A percentile compares a stretch with the other conserved stretches of the same genome.
phyloP scores from a whole-genome alignment of 345 rosid genomes.

The Mangifera indica region DNA sequence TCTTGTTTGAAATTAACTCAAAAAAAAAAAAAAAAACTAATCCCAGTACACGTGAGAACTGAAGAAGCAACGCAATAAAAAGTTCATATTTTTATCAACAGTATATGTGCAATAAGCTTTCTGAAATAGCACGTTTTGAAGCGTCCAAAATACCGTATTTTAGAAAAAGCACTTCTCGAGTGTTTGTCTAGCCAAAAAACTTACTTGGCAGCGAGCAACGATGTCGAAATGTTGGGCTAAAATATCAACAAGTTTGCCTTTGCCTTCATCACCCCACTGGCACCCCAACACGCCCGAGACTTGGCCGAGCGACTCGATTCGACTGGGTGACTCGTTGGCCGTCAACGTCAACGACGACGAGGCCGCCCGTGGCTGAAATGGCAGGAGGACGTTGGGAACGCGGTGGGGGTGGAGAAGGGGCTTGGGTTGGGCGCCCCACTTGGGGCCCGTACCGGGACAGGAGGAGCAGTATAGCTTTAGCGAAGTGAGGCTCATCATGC shows the following conservation, averaged over 20 bases:
- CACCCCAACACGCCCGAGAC: slow-evolving; percentile 87
- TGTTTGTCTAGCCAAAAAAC: no score
- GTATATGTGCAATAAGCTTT: neutral
- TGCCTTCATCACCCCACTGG: slow-evolving; percentile 99
- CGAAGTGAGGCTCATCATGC: slow-evolving; percentile 37
- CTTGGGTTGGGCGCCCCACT: slow-evolving; percentile 18
- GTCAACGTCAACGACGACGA: slow-evolving; percentile 52
- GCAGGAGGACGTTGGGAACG: slow-evolving; percentile 35
- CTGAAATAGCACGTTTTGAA: neutral
- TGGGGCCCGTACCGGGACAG: slow-evolving; percentile 19
- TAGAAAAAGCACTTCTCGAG: no score
- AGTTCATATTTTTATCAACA: no score
- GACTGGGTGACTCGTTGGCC: slow-evolving; percentile 33
- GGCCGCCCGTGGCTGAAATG: slow-evolving; percentile 35
- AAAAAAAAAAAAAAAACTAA: no score
- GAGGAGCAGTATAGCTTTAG: slow-evolving; percentile 33
- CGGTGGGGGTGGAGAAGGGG: slow-evolving; percentile 8
- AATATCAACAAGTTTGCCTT: slow-evolving; percentile 96
- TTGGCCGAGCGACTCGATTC: slow-evolving; percentile 75
- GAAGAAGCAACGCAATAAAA: neutral
- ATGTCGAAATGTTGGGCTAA: slow-evolving; percentile 83
- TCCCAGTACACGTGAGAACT: neutral
- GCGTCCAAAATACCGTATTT: no score
- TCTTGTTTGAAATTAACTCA: no score
- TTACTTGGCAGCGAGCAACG: slow-evolving; percentile 98